Evolutionary conservation across 768 basidiomycete species (phyloP).

Genomic region (Hirschioporus abietinus): DNA sequence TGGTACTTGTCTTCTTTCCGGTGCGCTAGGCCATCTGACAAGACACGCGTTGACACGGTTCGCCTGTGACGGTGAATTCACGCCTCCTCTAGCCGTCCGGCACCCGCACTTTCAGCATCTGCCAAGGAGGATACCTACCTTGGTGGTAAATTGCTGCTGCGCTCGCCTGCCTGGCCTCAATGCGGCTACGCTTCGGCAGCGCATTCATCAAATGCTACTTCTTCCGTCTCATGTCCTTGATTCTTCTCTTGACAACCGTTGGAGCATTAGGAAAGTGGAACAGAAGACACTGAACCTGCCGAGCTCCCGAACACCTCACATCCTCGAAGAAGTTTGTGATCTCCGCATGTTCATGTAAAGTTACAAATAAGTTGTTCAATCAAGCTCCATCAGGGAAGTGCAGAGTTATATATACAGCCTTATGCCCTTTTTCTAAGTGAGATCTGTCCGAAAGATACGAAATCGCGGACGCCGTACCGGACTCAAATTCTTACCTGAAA

Average conservation of each 20-base stretch:
- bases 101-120: background rate
- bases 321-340: background rate
- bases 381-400: background rate
- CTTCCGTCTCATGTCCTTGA: background rate
- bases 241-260: background rate
- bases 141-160: background rate
- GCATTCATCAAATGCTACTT: background rate
- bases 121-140: background rate
- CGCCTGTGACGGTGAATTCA: background rate
- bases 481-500: no score
- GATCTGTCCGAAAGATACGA: no score
- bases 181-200: background rate
- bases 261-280: background rate
- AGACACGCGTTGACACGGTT: background rate
- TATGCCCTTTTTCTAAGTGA: no score
- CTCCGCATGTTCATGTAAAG: background rate
- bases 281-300: background rate
- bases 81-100: background rate
- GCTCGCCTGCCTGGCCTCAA: background rate
- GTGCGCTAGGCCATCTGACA: background rate
- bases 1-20: background rate
- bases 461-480: no score
- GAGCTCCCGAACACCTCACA: background rate
- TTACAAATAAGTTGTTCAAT: background rate
- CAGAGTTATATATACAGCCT: no score